Percentiles rank a stretch among this genome's conserved stretches.
Evolutionary conservation across 2,329 filamentous ascomycete genomes (phyloP).

Genomic region (Sclerotinia nivalis): DNA sequence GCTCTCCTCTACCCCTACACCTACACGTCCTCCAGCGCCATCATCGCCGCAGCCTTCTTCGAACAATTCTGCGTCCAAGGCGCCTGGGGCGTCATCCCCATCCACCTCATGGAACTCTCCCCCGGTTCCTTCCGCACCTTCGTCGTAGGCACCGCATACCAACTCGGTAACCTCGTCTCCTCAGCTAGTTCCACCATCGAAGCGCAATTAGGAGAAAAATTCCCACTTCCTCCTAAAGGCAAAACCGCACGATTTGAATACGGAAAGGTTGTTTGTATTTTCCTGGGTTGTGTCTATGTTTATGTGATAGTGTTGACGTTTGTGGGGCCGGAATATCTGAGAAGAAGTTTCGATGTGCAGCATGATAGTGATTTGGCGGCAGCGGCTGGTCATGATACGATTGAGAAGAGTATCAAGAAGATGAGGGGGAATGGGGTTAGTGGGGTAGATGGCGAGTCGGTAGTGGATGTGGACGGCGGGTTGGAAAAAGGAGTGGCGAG

Average conservation of each 20-base stretch:
- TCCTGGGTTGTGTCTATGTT: conserved; percentile 62
- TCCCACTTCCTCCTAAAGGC: conserved; percentile 63
- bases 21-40: conserved; percentile 59
- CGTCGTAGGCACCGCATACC: conserved; percentile 71
- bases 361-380: conserved; percentile 23
- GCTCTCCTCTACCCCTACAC: conserved; percentile 83
- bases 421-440: conserved; percentile 14
- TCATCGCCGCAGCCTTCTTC: conserved; percentile 83
- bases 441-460: background rate
- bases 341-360: conserved; percentile 21
- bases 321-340: conserved; percentile 20
- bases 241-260: conserved; percentile 65
- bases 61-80: conserved; percentile 79
- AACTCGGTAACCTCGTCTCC: conserved; percentile 74
- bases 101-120: conserved; percentile 73
- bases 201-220: conserved; percentile 72
- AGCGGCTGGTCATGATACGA: conserved; percentile 20
- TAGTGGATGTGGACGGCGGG: background rate
- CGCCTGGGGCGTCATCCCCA: conserved; percentile 73
- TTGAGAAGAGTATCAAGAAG: conserved; percentile 32
- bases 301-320: conserved; percentile 24
- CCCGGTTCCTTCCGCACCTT: conserved; percentile 69
- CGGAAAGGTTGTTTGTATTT: conserved; percentile 84
- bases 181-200: conserved; percentile 75
- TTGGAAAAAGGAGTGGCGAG: background rate